These are phyloP conservation scores for Talaromyces funiculosus DNA, from an alignment of 2,329 filamentous ascomycete species.

Conservation along the genomic window DNA sequence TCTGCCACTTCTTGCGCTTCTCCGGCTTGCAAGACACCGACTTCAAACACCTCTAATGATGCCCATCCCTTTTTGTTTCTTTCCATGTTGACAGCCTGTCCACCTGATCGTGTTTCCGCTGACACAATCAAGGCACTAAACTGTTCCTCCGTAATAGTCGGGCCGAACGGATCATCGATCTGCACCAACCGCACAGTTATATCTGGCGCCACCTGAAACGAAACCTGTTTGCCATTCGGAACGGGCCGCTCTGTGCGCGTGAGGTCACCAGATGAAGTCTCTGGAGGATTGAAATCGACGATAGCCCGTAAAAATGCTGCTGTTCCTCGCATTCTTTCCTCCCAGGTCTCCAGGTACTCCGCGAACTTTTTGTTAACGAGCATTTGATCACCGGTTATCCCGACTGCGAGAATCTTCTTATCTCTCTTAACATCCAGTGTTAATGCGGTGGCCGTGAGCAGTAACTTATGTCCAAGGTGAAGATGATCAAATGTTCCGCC, in stretches of 20 bases:
- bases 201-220: conserved; percentile 50
- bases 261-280: conserved; percentile 29
- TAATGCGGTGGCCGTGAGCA: conserved; percentile 80
- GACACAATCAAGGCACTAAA: conserved; percentile 82
- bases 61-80: conserved; percentile 70
- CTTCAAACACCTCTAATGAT: conserved; percentile 73
- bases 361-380: conserved; percentile 85
- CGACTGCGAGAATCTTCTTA: conserved; percentile 63
- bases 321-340: conserved; percentile 62
- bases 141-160: conserved; percentile 74
- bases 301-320: conserved; percentile 64
- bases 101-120: conserved; percentile 78
- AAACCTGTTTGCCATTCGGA: conserved; percentile 36
- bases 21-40: conserved; percentile 74
- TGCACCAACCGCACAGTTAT: conserved; percentile 72
- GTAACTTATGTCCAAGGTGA: conserved; percentile 91
- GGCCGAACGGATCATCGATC: conserved; percentile 83
- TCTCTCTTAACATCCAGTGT: conserved; percentile 52
- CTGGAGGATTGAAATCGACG: conserved; percentile 52
- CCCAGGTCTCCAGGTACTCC: conserved; percentile 75
- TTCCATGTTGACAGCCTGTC: conserved; percentile 78
- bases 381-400: conserved; percentile 82
- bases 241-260: conserved; percentile 32
- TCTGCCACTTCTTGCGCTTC: conserved; percentile 46
- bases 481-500: conserved; percentile 96